Evolutionary conservation across 192 early-diverging fungal species (phyloP).

Genomic region (Paraglomus brasilianum): DNA sequence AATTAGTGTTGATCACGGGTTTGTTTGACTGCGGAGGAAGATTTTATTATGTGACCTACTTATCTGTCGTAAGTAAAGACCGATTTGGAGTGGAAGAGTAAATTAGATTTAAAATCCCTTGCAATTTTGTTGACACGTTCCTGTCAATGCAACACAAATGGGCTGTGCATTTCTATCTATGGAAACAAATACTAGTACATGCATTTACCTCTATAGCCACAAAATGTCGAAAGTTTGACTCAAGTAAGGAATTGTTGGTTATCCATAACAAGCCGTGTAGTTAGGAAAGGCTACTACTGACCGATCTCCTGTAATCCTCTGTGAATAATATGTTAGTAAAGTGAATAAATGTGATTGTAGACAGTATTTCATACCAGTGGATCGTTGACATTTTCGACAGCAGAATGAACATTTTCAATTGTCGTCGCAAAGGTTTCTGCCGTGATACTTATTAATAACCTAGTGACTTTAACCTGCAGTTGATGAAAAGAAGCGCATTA

Average conservation of each 20-base stretch:
- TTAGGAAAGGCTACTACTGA: too few species aligned
- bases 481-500: conserved; percentile 8
- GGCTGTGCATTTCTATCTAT: neutral
- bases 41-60: too few species aligned
- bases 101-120: too few species aligned
- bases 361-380: conserved; percentile 24
- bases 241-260: neutral
- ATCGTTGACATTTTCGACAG: conserved; percentile 20
- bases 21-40: too few species aligned
- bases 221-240: conserved; percentile 1
- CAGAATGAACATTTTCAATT: conserved; percentile 2
- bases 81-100: too few species aligned
- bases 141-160: conserved; percentile 16
- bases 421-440: conserved; percentile 1
- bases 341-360: conserved; percentile 4
- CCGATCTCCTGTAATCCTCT: conserved; percentile 3
- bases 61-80: too few species aligned
- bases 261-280: neutral
- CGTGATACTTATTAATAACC: neutral
- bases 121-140: conserved; percentile 9
- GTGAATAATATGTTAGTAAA: conserved; percentile 23
- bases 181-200: neutral
- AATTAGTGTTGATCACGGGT: too few species aligned
- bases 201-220: neutral
- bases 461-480: conserved; percentile 14